Percentiles rank a stretch among this genome's conserved stretches.
Conservation (phyloP, 495 filamentous ascomycete species). For the Penicillium atrosanguineum region DNA sequence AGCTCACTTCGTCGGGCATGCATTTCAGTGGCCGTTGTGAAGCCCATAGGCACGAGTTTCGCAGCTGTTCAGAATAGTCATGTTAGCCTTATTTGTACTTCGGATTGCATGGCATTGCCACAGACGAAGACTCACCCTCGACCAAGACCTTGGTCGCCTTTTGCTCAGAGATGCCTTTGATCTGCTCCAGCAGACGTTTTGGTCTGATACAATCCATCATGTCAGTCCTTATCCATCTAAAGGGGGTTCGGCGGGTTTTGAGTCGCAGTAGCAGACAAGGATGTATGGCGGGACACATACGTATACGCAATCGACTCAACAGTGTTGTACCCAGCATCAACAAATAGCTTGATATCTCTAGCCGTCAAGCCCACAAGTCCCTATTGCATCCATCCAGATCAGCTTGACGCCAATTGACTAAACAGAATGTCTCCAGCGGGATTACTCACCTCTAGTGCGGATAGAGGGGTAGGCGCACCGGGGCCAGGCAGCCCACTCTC, state of each 20-base stretch:
- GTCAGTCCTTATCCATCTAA: slow-evolving; percentile 2
- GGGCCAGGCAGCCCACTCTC: slow-evolving; percentile 70
- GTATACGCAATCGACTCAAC: slow-evolving; percentile 96
- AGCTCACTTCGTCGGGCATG: slow-evolving; percentile 92
- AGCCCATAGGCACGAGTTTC: slow-evolving; percentile 96
- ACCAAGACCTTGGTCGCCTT: slow-evolving; percentile 92
- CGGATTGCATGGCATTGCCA: slow-evolving; percentile 10
- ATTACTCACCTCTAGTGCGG: slow-evolving; percentile 73
- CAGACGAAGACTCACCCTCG: slow-evolving; percentile 60
- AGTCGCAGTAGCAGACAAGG: not conserved
- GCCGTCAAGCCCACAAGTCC: slow-evolving; percentile 83
- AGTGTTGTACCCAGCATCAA: slow-evolving; percentile 91
- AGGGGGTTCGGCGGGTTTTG: not conserved
- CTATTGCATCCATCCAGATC: slow-evolving; percentile 32
- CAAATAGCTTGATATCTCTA: slow-evolving; percentile 86
- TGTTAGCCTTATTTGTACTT: not conserved
- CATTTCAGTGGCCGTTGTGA: slow-evolving; percentile 99
- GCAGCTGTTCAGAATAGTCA: slow-evolving; percentile 55
- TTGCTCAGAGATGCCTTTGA: slow-evolving; percentile 95
- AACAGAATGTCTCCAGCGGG: not conserved
- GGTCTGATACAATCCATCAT: slow-evolving; percentile 48
- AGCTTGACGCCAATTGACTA: not conserved
- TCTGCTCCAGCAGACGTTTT: slow-evolving; percentile 78
- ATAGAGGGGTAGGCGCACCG: slow-evolving; percentile 90
- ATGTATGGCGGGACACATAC: slow-evolving; percentile 33